Evolutionary conservation across 2,329 filamentous ascomycete genomes (phyloP), one percentile per base, ranked within the genome.

Genomic region (Alternaria dauci): DNA sequence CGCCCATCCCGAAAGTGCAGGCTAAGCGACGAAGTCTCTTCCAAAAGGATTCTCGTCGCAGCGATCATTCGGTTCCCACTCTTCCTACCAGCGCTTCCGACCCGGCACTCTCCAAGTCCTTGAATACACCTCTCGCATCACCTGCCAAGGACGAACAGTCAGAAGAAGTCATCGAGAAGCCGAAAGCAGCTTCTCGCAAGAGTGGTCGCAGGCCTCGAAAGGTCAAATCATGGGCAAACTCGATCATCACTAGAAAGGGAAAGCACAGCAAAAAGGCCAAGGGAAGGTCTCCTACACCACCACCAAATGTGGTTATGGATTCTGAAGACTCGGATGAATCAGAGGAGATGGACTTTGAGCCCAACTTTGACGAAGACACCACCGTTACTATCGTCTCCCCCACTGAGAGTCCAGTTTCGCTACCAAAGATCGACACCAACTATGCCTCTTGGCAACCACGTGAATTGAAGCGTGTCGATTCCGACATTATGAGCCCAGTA

Each of bases 401-500:
- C 1, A 71, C 71, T 14, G 73, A 74, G 16, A 57, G 67, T 8
- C 30, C 64, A 14, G 54, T 55, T 32, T 62, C 70, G 5, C 68
- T 58, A 48, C 69, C 65, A 1, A 79, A 75, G 48, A 42, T 73
- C 8, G 72, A 77, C n/a, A 75, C 76, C 7, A 72, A 73, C 56
- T 73, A 74, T 55, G 71, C 77, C 7, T 76, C 76, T 6, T 80
- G 77, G 78, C 74, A 76, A 54, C 78, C 77, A 5, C 73, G 72
- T 26, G 71, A 74, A 57, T 53, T 79, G 26, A 71, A 74, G 50
- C 74, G 72, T 78, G 81, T 67, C 60, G 62, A 79, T 51, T 76
- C 77, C n/a, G 92, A 96, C 60, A 77, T 86, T 3, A 85, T 89
- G 53, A 92, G 89, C 72, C 89, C 91, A 8, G 90, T 97, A 77